Evolutionary conservation across 23 red algal species (phyloP).

Genomic region (Gracilaria caudata): DNA sequence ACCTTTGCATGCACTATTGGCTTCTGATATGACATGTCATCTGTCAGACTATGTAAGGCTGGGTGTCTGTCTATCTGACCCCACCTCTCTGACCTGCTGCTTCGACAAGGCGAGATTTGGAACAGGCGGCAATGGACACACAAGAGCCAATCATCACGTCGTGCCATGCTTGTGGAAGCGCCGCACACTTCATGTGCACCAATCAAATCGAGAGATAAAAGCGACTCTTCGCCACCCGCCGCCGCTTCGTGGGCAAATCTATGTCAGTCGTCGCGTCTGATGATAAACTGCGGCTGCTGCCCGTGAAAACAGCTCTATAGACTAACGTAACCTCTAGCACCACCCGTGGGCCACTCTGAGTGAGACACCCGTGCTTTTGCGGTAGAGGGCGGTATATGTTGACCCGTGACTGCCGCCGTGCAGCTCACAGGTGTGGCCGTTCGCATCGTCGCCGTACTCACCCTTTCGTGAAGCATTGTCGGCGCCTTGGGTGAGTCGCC

Average conservation of each 20-base stretch:
- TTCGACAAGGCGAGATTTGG: background rate
- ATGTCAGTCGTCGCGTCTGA: background rate
- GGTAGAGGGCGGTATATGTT: too few species aligned
- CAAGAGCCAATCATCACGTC: background rate
- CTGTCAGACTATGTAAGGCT: too few species aligned
- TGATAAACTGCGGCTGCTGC: background rate
- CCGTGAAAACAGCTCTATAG: background rate
- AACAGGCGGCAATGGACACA: background rate
- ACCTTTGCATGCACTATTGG: too few species aligned
- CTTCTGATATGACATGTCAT: too few species aligned
- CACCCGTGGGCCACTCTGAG: background rate
- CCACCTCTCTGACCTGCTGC: too few species aligned
- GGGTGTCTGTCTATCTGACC: too few species aligned
- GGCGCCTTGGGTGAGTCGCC: background rate
- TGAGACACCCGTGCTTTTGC: background rate
- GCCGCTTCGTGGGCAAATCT: constrained; percentile 35
- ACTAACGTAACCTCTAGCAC: constrained; percentile 6
- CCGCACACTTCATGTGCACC: background rate
- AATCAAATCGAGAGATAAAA: background rate
- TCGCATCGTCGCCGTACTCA: background rate
- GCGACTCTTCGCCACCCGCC: background rate
- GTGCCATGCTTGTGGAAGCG: background rate
- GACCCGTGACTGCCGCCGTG: too few species aligned
- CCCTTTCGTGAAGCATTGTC: background rate
- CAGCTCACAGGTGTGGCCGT: too few species aligned